Evolutionary conservation across 768 basidiomycete genomes (phyloP).

Genomic region (Boletus bicolor): DNA sequence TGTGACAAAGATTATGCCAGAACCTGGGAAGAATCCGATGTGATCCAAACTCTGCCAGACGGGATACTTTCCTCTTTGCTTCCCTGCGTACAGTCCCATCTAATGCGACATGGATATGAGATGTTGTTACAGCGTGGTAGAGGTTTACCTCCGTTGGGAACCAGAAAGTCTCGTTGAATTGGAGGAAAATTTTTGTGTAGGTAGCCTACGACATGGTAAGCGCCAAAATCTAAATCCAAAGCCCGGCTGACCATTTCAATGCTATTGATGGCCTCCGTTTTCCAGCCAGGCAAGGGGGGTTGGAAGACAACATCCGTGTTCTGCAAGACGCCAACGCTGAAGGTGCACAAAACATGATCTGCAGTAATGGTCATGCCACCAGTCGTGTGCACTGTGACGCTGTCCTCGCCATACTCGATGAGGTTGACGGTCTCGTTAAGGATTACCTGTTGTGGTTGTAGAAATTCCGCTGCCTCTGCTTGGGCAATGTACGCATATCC

Average conservation of each 20-base stretch:
- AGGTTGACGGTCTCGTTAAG: conserved; percentile 49
- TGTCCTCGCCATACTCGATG: conserved; percentile 45
- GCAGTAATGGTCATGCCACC: conserved; percentile 43
- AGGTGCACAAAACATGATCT: conserved; percentile 61
- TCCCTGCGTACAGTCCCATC: conserved; percentile 54
- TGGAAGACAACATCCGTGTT: conserved; percentile 54
- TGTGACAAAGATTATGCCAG: conserved; percentile 40
- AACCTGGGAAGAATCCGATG: conserved; percentile 55
- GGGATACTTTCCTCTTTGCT: conserved; percentile 57
- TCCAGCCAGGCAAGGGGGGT: conserved; percentile 56
- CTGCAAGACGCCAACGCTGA: conserved; percentile 68
- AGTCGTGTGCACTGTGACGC: conserved; percentile 47
- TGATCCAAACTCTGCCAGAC: conserved; percentile 68
- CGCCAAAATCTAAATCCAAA: neutral
- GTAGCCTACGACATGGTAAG: conserved; percentile 36
- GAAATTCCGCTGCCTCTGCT: conserved; percentile 53
- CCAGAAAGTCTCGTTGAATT: conserved; percentile 63
- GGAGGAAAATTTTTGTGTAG: conserved; percentile 67
- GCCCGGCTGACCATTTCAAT: conserved; percentile 50
- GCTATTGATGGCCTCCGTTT: conserved; percentile 57
- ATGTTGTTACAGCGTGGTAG: neutral
- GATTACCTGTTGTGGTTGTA: conserved; percentile 43
- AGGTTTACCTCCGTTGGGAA: conserved; percentile 40
- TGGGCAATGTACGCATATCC: conserved; percentile 58
- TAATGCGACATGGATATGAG: neutral